phyloP scores from a whole-genome alignment of 1,284 basidiomycete genomes.

The Fomes fomentarius region DNA sequence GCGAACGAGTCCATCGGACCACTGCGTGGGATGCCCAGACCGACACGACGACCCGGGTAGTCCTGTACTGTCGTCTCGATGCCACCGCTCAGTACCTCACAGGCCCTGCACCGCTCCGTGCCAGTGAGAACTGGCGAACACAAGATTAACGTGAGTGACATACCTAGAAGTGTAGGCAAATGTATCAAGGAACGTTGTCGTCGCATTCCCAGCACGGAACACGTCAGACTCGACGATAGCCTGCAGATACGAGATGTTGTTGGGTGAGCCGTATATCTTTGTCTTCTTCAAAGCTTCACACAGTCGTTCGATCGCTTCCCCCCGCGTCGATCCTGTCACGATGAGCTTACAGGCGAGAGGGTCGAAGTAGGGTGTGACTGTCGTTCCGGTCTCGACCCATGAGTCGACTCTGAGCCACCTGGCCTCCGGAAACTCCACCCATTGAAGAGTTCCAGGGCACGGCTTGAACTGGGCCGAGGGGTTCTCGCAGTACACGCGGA shows the following conservation, averaged over 20 bases:
- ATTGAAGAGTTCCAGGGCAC: conserved; percentile 63
- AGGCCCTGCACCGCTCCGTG: conserved; percentile 38
- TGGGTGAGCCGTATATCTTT: conserved; percentile 53
- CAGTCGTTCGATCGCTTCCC: conserved; percentile 46
- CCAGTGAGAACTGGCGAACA: not conserved
- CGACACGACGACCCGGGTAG: conserved; percentile 58
- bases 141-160: not conserved
- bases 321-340: conserved; percentile 44
- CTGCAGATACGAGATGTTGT: conserved; percentile 57
- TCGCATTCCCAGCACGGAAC: conserved; percentile 53
- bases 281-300: conserved; percentile 38
- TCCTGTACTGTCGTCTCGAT: conserved; percentile 69
- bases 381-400: conserved; percentile 56
- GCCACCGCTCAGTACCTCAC: conserved; percentile 62
- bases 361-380: conserved; percentile 59
- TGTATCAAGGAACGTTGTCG: conserved; percentile 58
- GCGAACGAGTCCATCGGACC: conserved; percentile 71
- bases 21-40: conserved; percentile 67
- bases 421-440: conserved; percentile 46
- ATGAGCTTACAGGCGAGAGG: conserved; percentile 61
- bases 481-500: conserved; percentile 69
- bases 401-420: conserved; percentile 58
- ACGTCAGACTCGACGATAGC: conserved; percentile 44
- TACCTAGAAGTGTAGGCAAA: conserved; percentile 49
- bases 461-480: conserved; percentile 62